These are phyloP conservation scores for Cyclostephanos tholiformis DNA, from an alignment of 108 stramenopile genomes.

Conservation along the genomic window DNA sequence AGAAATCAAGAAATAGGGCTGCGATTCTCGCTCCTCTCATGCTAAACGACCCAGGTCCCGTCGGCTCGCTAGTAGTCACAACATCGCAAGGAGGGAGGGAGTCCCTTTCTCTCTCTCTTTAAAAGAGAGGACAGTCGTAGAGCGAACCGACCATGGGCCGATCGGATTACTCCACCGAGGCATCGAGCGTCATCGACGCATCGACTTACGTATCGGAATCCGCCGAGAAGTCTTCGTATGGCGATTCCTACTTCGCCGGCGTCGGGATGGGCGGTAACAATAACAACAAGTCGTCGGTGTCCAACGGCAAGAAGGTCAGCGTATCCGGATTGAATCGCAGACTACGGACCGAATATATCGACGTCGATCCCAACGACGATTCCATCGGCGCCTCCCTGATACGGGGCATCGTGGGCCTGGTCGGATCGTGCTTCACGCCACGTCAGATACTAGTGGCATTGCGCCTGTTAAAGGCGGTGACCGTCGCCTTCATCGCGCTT, in stretches of 20 bases:
- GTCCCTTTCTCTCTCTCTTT: no score
- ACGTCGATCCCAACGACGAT: conserved; percentile 47
- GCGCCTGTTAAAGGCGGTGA: conserved; percentile 71
- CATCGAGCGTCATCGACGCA: conserved; percentile 16
- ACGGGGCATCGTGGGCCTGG: conserved; percentile 41
- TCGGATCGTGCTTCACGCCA: conserved; percentile 57
- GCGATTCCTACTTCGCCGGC: not conserved
- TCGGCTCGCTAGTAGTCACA: no score
- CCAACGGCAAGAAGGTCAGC: conserved; percentile 8
- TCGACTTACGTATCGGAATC: conserved; percentile 19
- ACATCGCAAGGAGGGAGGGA: no score
- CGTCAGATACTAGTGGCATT: conserved; percentile 67
- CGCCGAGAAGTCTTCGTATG: conserved; percentile 8
- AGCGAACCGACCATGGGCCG: no score
- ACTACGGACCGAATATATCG: conserved; percentile 44
- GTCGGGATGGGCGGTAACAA: not conserved
- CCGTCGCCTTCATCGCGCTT: conserved; percentile 65
- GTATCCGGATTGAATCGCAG: conserved; percentile 46
- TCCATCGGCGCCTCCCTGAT: conserved; percentile 22
- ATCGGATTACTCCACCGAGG: conserved; percentile 30
- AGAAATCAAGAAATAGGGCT: no score
- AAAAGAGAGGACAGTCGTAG: no score
- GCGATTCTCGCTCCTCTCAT: no score
- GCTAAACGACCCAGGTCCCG: no score
- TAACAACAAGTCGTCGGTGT: not conserved